Conservation (phyloP, 2,329 filamentous ascomycete genomes). For the Colletotrichum tabaci region DNA sequence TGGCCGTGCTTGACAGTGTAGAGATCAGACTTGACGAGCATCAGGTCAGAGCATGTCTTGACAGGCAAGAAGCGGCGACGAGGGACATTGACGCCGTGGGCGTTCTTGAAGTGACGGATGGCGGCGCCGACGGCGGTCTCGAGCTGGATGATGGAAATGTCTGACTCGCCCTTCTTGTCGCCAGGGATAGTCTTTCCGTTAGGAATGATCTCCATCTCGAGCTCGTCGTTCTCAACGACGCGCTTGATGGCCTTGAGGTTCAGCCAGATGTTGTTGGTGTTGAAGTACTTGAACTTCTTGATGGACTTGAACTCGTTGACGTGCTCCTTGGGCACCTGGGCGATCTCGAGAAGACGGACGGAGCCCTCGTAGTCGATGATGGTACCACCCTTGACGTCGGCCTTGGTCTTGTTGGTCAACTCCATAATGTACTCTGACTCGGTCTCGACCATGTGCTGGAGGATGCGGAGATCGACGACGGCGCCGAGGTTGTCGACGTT, state of each 20-base stretch:
- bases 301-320: constrained; percentile 99
- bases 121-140: constrained; percentile 98
- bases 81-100: constrained; percentile 98
- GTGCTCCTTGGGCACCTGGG: constrained; percentile 99
- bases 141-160: constrained; percentile 96
- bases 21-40: constrained; percentile 99
- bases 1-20: constrained; percentile 99
- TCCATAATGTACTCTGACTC: constrained; percentile 99
- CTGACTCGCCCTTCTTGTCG: constrained; percentile 99
- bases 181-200: constrained; percentile 99
- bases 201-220: constrained; percentile 99
- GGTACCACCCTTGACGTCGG: constrained; percentile 99
- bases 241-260: constrained; percentile 98
- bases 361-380: constrained; percentile 99
- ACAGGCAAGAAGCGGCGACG: constrained; percentile 98
- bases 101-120: constrained; percentile 98
- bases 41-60: constrained; percentile 99
- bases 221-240: constrained; percentile 97
- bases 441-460: constrained; percentile 99
- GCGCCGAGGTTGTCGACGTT: constrained; percentile 99
- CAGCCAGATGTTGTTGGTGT: constrained; percentile 99
- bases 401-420: constrained; percentile 99
- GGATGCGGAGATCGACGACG: constrained; percentile 96
- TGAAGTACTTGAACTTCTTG: constrained; percentile 99
- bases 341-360: constrained; percentile 96